phyloP scores from a whole-genome alignment of 345 rosid genomes.

The Sisymbrium altissimum region DNA sequence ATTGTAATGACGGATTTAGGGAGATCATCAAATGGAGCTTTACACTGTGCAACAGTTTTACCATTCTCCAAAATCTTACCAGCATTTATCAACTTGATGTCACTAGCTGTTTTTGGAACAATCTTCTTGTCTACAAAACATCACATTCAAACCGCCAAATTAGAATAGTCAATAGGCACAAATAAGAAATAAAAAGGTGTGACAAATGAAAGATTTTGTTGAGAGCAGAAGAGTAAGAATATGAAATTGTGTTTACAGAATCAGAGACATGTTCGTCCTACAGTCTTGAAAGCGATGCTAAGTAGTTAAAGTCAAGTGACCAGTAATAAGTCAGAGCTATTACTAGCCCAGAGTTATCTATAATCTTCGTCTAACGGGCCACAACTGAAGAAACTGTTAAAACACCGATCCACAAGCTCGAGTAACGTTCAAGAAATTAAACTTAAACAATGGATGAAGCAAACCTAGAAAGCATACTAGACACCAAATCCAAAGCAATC shows the following conservation, averaged over 20 bases:
- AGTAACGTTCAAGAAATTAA: not conserved
- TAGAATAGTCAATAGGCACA: not conserved
- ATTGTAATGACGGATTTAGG: conserved; percentile 70
- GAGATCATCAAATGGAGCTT: conserved; percentile 72
- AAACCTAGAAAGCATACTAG: not conserved
- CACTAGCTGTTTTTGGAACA: conserved; percentile 74
- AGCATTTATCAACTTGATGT: conserved; percentile 83
- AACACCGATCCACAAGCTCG: not conserved
- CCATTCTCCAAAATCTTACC: conserved; percentile 84
- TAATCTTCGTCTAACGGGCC: not conserved
- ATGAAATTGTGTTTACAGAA: not conserved
- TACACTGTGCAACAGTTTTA: conserved; percentile 88
- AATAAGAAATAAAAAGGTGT: not conserved
- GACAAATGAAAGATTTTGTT: not conserved
- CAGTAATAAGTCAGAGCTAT: not conserved
- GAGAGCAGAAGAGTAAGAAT: not conserved
- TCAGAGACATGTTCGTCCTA: not conserved
- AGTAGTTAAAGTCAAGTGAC: not conserved
- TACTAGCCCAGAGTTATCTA: not conserved
- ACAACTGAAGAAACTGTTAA: not conserved
- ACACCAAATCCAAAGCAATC: not conserved
- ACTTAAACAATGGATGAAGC: not conserved
- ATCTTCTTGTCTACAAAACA: conserved; percentile 57
- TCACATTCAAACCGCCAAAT: conserved; percentile 5
- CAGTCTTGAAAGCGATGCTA: not conserved